Evolutionary conservation across 1,284 basidiomycete genomes (phyloP).

Genomic region (Ustilago bromivora): DNA sequence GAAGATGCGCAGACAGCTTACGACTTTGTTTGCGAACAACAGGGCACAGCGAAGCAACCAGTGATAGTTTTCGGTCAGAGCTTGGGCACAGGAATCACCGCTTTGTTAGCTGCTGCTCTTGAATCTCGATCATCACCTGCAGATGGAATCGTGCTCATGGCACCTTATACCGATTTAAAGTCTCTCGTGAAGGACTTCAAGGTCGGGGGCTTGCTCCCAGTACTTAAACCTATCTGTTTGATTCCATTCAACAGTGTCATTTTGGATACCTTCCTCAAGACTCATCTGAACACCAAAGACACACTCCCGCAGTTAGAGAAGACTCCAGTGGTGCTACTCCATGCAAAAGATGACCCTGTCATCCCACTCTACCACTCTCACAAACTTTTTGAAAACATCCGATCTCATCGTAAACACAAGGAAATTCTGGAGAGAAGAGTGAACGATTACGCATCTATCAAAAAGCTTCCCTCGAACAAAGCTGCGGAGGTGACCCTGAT

Average conservation of each 20-base stretch:
- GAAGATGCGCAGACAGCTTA: conserved; percentile 83
- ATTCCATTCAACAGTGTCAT: conserved; percentile 79
- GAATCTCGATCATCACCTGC: conserved; percentile 67
- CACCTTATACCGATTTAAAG: conserved; percentile 80
- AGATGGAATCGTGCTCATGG: conserved; percentile 79
- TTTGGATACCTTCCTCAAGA: conserved; percentile 74
- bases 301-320: conserved; percentile 27
- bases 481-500: conserved; percentile 36
- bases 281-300: conserved; percentile 73
- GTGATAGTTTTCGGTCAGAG: conserved; percentile 84
- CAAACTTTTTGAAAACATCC: conserved; percentile 32
- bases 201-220: conserved; percentile 74
- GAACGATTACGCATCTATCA: conserved; percentile 22
- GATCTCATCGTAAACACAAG: not conserved
- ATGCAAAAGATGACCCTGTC: conserved; percentile 83
- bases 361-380: conserved; percentile 80
- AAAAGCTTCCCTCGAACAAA: conserved; percentile 19
- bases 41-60: conserved; percentile 63
- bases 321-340: conserved; percentile 80
- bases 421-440: conserved; percentile 15
- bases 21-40: conserved; percentile 76
- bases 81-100: conserved; percentile 82
- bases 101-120: conserved; percentile 74
- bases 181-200: conserved; percentile 79
- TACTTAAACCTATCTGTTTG: conserved; percentile 79